Evolutionary conservation across 2,329 filamentous ascomycete species (phyloP), one percentile per base, ranked within the genome.

Genomic region (Pleurostoma richardsiae): DNA sequence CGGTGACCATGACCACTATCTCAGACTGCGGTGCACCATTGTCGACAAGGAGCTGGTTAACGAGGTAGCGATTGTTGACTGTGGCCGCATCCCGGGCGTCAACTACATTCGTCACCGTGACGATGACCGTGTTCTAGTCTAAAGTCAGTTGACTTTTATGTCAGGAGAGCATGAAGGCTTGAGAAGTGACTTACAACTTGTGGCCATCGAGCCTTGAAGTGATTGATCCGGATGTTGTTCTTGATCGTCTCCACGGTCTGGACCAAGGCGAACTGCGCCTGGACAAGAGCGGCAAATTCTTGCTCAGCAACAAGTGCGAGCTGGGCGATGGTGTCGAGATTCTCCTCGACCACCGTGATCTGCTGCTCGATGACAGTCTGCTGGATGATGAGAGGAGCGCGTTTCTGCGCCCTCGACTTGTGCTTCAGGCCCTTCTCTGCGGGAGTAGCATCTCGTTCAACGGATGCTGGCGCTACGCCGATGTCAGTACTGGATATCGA

Each of bases 181-280:
- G 40, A 29, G 33, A 30, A 6, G 41, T 6, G 5, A 57, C 64
- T 54, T 52, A 68, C 65, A 4, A 65, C 65, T 54, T 66, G 60
- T 6, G 54, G 50, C 46, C 67, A 68, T 19, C 61, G 60, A 6
- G 62, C 55, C 51, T 60, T 60, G 55, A 71, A 68, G 49, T 64
- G 62, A 53, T 70, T 71, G 40, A 68, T 46, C 7, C 67, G 63
- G 50, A 76, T 69, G 51, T 68, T 70, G 49, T 70, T 65, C 61
- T 70, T 69, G 56, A 70, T 64, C 27, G 59, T 62, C 50, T 69
- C 61, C 39, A 69, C 56, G 49, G 68, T 62, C 6, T 60, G 61
- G 36, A 63, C 53, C 19, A 70, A 56, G 7, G 63, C 61, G 27
- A 69, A 48, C 49, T 70, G 58, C 1, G 64, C 59, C 49, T 69